phyloP scores from a whole-genome alignment of 1,284 basidiomycete species.

The Xerocomus minutiporus region DNA sequence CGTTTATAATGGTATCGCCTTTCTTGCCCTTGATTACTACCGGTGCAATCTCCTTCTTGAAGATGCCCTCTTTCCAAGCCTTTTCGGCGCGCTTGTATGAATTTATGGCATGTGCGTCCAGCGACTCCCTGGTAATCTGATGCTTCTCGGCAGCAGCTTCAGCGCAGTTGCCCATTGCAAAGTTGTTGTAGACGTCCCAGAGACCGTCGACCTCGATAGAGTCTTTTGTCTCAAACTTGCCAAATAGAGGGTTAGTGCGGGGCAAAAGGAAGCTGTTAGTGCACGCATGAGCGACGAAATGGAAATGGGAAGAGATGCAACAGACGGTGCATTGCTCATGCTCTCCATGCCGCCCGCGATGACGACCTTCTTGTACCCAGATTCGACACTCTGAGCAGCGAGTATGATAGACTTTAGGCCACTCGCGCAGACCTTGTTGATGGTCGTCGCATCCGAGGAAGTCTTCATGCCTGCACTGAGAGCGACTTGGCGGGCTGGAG shows the following conservation, averaged over 20 bases:
- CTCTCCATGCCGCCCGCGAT: slow-evolving; percentile 96
- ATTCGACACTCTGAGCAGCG: slow-evolving; percentile 85
- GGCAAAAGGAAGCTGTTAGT: slow-evolving; percentile 82
- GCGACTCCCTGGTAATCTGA: slow-evolving; percentile 78
- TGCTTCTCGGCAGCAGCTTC: slow-evolving; percentile 85
- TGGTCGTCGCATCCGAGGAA: slow-evolving; percentile 92
- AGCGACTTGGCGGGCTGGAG: slow-evolving; percentile 92
- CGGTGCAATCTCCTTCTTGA: slow-evolving; percentile 86
- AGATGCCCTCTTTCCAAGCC: slow-evolving; percentile 85
- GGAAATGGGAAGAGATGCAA: not conserved
- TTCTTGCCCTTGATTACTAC: slow-evolving; percentile 95
- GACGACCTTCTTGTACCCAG: slow-evolving; percentile 83
- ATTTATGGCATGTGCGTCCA: slow-evolving; percentile 88
- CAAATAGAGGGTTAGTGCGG: slow-evolving; percentile 83
- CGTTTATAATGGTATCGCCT: slow-evolving; percentile 83
- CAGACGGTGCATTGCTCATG: slow-evolving; percentile 95
- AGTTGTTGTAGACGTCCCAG: slow-evolving; percentile 94
- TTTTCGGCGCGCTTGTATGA: slow-evolving; percentile 91
- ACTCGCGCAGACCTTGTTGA: slow-evolving; percentile 98
- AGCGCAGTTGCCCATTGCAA: slow-evolving; percentile 95
- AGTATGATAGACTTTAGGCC: slow-evolving; percentile 95
- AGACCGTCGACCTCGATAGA: slow-evolving; percentile 92
- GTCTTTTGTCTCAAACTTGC: slow-evolving; percentile 85
- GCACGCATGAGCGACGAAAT: slow-evolving; percentile 5
- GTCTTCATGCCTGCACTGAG: slow-evolving; percentile 80